phyloP scores from a whole-genome alignment of 1,284 basidiomycete species.

The Ceratobasidium sp. region DNA sequence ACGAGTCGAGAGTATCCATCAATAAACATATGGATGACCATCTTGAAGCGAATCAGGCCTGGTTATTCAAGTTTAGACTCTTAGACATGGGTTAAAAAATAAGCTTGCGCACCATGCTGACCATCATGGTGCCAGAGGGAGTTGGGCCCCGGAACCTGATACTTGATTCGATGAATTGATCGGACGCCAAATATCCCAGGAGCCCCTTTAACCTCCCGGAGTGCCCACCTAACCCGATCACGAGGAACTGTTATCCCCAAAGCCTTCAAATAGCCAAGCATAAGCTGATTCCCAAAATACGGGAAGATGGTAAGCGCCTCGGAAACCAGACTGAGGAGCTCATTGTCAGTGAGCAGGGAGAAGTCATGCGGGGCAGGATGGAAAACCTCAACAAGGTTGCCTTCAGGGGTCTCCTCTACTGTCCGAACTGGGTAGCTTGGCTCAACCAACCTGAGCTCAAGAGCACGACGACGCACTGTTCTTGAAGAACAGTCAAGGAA shows the following conservation, averaged over 20 bases:
- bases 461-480: background rate
- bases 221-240: background rate
- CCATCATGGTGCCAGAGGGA: constrained; percentile 59
- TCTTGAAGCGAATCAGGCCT: too few relatives aligned
- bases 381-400: background rate
- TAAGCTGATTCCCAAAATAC: background rate
- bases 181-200: constrained; percentile 52
- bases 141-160: constrained; percentile 58
- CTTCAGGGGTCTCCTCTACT: background rate
- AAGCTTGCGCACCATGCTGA: constrained; percentile 55
- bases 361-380: background rate
- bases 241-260: background rate
- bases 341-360: background rate
- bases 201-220: constrained; percentile 22
- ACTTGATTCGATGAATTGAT: constrained; percentile 52
- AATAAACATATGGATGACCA: too few relatives aligned
- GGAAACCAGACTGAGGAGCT: background rate
- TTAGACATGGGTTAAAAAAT: too few relatives aligned
- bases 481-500: background rate
- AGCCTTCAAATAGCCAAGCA: background rate
- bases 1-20: too few relatives aligned
- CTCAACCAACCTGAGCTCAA: background rate
- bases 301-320: background rate
- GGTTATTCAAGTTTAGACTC: too few relatives aligned
- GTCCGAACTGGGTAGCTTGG: background rate